A percentile compares a stretch with the other conserved stretches of the same genome.
Conservation (phyloP, 768 basidiomycete genomes). For the Phylloporus rhodoxanthus region DNA sequence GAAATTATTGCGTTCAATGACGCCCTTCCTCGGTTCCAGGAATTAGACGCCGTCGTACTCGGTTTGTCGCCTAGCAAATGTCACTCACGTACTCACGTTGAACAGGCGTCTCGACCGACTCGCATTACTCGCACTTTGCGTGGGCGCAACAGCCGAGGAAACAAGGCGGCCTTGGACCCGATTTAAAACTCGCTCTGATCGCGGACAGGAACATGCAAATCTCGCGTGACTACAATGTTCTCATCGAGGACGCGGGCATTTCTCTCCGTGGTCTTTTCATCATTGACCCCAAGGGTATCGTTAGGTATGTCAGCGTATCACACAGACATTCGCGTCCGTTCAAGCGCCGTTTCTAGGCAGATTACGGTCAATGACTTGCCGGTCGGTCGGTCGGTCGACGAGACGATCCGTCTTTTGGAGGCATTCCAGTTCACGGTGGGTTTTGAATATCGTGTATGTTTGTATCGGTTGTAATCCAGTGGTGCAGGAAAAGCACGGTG, state of each 20-base stretch:
- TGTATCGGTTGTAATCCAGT: not conserved
- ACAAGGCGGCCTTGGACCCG: constrained; percentile 85
- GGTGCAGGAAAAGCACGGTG: constrained; percentile 70
- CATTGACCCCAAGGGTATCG: constrained; percentile 76
- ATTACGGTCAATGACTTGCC: constrained; percentile 89
- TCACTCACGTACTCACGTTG: not conserved
- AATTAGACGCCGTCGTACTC: constrained; percentile 68
- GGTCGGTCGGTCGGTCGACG: constrained; percentile 90
- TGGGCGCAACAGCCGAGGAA: constrained; percentile 81
- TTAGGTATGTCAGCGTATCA: constrained; percentile 40
- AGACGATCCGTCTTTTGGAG: constrained; percentile 84
- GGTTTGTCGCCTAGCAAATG: constrained; percentile 38
- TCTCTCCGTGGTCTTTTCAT: constrained; percentile 83
- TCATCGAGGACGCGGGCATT: constrained; percentile 84
- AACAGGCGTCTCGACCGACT: constrained; percentile 80
- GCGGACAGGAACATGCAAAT: constrained; percentile 77
- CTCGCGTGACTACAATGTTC: constrained; percentile 79
- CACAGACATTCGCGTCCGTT: not conserved
- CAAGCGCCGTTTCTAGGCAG: constrained; percentile 41
- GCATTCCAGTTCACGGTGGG: constrained; percentile 88
- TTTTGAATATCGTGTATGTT: constrained; percentile 3
- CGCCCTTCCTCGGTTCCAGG: constrained; percentile 68
- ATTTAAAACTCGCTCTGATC: constrained; percentile 77
- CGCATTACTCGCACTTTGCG: constrained; percentile 80
- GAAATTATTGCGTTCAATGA: constrained; percentile 96